Percentiles rank a stretch among this genome's conserved stretches.
phyloP scores from a whole-genome alignment of 495 filamentous ascomycete species.

The Xylona heveae region DNA sequence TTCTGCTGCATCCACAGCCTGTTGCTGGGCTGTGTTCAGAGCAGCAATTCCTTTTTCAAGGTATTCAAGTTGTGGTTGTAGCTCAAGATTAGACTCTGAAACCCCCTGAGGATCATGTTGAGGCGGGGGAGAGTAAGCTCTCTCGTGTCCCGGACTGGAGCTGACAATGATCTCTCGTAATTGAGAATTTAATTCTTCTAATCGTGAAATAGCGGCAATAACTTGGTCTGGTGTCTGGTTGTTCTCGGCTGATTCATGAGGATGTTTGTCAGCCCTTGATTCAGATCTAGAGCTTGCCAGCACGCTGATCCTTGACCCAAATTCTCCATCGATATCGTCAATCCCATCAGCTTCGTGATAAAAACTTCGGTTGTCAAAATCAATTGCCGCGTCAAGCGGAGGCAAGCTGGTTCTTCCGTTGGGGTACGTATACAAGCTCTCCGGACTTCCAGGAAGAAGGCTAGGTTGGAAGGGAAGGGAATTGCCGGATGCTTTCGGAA shows the following conservation, averaged over 20 bases:
- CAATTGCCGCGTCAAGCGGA: conserved; percentile 22
- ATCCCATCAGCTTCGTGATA: conserved; percentile 51
- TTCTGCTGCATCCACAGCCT: conserved; percentile 6
- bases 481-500: conserved; percentile 21
- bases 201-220: conserved; percentile 2
- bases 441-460: conserved; percentile 39
- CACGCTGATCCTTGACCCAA: conserved; percentile 20
- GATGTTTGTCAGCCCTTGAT: conserved; percentile 17
- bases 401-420: conserved; percentile 23
- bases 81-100: conserved; percentile 19
- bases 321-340: conserved; percentile 27
- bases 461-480: conserved; percentile 11
- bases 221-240: too few species aligned
- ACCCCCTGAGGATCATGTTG: conserved; percentile 10
- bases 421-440: conserved; percentile 39
- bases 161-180: conserved; percentile 45
- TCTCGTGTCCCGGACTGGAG: conserved; percentile 25
- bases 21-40: conserved; percentile 15
- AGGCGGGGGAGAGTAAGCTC: conserved; percentile 16
- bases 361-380: conserved; percentile 63
- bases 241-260: conserved; percentile 12
- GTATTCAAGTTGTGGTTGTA: conserved; percentile 28
- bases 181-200: conserved; percentile 52
- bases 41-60: conserved; percentile 23
- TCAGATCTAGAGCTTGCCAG: conserved; percentile 18